These are phyloP conservation scores for Lipomyces mesembrius DNA, from an alignment of 805 yeast species.

Conservation along the genomic window DNA sequence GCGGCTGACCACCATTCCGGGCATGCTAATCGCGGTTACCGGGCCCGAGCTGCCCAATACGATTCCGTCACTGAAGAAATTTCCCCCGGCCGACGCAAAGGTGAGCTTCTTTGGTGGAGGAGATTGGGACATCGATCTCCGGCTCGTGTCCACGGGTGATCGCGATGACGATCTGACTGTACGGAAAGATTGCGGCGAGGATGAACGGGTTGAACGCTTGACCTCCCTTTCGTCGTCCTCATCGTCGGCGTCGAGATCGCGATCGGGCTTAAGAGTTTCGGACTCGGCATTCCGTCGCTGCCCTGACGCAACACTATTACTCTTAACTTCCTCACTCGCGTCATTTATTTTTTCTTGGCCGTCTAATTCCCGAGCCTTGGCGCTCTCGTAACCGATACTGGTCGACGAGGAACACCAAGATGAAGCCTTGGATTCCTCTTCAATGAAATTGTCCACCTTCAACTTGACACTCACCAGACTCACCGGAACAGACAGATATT, in stretches of 20 bases:
- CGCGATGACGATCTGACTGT: conserved; percentile 4
- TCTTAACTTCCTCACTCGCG: background rate
- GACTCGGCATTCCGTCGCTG: background rate
- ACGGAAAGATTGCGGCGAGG: conserved; percentile 1
- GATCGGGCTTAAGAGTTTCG: background rate
- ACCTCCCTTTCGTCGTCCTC: conserved; percentile 6
- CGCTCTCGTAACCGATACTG: background rate
- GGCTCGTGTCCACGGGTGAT: conserved; percentile 14
- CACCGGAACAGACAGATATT: background rate
- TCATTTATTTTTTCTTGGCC: background rate
- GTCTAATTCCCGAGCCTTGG: background rate
- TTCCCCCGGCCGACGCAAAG: background rate
- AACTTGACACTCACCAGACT: background rate
- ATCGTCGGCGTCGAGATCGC: conserved; percentile 8
- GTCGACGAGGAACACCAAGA: conserved; percentile 1
- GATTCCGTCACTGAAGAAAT: conserved; percentile 17
- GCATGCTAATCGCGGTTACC: conserved; percentile 24
- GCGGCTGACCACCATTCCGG: conserved; percentile 18
- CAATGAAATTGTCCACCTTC: background rate
- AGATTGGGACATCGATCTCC: conserved; percentile 10
- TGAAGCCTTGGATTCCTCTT: background rate
- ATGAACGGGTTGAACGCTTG: conserved; percentile 5
- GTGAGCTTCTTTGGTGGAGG: conserved; percentile 7
- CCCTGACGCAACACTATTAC: too few relatives aligned
- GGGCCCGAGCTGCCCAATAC: conserved; percentile 20